These are phyloP conservation scores for Ganoderma lingzhi DNA, from an alignment of 1,284 basidiomycete species.

Conservation along the genomic window DNA sequence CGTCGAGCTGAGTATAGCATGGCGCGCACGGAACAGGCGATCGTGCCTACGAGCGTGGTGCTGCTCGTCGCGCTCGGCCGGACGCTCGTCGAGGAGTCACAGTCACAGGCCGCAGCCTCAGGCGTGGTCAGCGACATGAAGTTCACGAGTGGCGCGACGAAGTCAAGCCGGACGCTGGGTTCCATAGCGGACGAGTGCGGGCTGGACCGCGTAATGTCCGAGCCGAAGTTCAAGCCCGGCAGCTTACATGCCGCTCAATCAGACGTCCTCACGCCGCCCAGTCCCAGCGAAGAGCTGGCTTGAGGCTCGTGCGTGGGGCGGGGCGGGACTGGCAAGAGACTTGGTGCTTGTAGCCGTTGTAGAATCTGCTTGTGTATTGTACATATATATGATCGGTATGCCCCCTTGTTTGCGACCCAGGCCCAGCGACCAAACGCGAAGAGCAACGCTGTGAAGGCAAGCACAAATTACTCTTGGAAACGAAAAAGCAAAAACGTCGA, in stretches of 20 bases:
- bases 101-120: neutral
- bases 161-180: neutral
- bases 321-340: neutral
- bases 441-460: too few relatives aligned
- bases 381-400: neutral
- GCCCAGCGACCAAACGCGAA: too few relatives aligned
- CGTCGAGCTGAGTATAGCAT: too few relatives aligned
- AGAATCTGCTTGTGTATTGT: neutral
- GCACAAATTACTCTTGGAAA: too few relatives aligned
- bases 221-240: neutral
- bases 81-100: neutral
- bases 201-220: neutral
- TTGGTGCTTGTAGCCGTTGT: neutral
- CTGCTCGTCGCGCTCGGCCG: neutral
- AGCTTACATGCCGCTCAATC: neutral
- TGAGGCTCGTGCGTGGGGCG: neutral
- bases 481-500: too few relatives aligned
- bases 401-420: too few relatives aligned
- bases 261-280: neutral
- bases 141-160: neutral
- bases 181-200: neutral
- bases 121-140: slow-evolving; percentile 5
- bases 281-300: neutral
- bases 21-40: neutral
- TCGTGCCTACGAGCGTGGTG: neutral